Percentiles rank a stretch among this genome's conserved stretches.
Evolutionary conservation across 164 flowering plant genomes (phyloP).

Genomic region (Brasenia schreberi): DNA sequence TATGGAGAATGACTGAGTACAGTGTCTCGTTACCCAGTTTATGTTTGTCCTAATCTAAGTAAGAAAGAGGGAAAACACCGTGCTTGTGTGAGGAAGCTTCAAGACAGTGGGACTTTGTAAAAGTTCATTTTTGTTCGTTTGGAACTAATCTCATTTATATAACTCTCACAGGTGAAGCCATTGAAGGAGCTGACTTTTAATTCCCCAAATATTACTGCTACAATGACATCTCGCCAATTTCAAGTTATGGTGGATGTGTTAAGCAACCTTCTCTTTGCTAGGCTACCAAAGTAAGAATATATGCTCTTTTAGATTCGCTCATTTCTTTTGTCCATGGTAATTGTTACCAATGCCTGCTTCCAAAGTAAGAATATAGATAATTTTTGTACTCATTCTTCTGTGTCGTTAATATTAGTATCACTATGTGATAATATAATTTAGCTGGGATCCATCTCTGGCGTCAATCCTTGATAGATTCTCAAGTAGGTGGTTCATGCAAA

Average conservation of each 20-base stretch:
- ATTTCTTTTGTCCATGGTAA: constrained; percentile 1
- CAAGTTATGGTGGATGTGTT: constrained; percentile 86
- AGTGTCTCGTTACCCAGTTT: too few relatives aligned
- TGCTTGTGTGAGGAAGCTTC: too few relatives aligned
- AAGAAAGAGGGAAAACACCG: too few relatives aligned
- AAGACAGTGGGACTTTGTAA: too few relatives aligned
- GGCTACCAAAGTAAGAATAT: constrained; percentile 72
- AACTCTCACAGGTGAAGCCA: constrained; percentile 62
- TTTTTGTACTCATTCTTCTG: neutral
- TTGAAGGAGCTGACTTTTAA: constrained; percentile 73
- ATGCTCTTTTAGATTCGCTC: neutral
- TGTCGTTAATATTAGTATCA: too few relatives aligned
- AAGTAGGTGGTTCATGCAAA: neutral
- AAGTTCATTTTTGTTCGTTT: too few relatives aligned
- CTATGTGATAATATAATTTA: neutral
- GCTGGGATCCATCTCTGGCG: neutral
- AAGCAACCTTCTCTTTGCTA: constrained; percentile 77
- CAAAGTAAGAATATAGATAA: neutral
- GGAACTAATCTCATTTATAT: too few relatives aligned
- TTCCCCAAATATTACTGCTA: constrained; percentile 63
- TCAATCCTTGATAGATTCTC: neutral
- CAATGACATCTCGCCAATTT: constrained; percentile 91
- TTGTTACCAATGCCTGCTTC: neutral
- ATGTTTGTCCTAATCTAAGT: too few relatives aligned
- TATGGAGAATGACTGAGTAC: too few relatives aligned